Evolutionary conservation across 2,329 filamentous ascomycete species (phyloP).

Genomic region (Blumeriella jaapii): DNA sequence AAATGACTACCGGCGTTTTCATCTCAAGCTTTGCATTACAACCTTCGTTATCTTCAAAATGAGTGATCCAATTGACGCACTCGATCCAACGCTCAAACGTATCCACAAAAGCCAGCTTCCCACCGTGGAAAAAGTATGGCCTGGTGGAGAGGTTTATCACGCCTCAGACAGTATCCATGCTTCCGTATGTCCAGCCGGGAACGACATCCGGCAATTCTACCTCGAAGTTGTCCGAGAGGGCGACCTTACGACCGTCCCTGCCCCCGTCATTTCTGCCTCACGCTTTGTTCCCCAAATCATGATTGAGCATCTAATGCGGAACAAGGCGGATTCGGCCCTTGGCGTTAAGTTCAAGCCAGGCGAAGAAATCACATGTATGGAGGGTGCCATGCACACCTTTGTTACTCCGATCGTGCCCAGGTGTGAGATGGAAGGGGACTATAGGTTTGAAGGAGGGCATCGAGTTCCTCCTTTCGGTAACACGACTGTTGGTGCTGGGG

Average conservation of each 20-base stretch:
- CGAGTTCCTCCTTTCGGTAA: conserved; percentile 13
- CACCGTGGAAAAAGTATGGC: neutral
- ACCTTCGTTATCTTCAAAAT: no score
- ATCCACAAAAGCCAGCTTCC: neutral
- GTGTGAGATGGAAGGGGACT: conserved; percentile 20
- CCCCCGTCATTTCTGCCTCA: conserved; percentile 18
- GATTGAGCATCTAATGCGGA: conserved; percentile 16
- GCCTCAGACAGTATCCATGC: conserved; percentile 8
- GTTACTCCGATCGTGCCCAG: conserved; percentile 17
- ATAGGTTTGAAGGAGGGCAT: conserved; percentile 15
- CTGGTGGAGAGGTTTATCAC: neutral
- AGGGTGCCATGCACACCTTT: conserved; percentile 21
- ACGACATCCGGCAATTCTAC: conserved; percentile 10
- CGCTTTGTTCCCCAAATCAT: conserved; percentile 14
- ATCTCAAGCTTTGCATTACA: no score
- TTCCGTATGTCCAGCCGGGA: conserved; percentile 5
- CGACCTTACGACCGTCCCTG: conserved; percentile 6
- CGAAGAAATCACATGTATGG: conserved; percentile 21
- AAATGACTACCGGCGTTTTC: no score
- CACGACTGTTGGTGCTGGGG: neutral
- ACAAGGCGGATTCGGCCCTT: conserved; percentile 17
- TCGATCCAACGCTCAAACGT: neutral
- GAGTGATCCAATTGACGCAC: no score
- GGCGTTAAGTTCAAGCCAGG: conserved; percentile 11
- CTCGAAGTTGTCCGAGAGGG: conserved; percentile 3